These are phyloP conservation scores for Aspergillus proliferans DNA, from an alignment of 2,329 filamentous ascomycete species.

Conservation along the genomic window DNA sequence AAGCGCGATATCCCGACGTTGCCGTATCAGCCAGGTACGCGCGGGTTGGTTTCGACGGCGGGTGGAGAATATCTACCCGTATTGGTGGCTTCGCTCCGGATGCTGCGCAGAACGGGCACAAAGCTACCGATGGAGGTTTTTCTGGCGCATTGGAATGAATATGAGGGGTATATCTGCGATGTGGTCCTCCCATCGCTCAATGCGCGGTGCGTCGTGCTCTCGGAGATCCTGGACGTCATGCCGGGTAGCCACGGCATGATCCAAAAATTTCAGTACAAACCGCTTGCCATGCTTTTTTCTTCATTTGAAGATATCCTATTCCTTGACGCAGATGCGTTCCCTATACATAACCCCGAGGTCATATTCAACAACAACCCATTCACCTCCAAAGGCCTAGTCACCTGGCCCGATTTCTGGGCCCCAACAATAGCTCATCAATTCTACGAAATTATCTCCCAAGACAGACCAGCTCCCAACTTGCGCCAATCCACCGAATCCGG, in stretches of 20 bases:
- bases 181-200: slow-evolving; percentile 36
- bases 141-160: slow-evolving; percentile 34
- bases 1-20: slow-evolving; percentile 21
- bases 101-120: slow-evolving; percentile 41
- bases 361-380: slow-evolving; percentile 42
- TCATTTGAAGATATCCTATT: slow-evolving; percentile 46
- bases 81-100: slow-evolving; percentile 39
- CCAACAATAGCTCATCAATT: slow-evolving; percentile 34
- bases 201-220: slow-evolving; percentile 40
- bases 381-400: slow-evolving; percentile 34
- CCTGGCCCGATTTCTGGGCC: slow-evolving; percentile 46
- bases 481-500: slow-evolving; percentile 39
- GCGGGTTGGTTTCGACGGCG: slow-evolving; percentile 44
- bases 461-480: slow-evolving; percentile 15
- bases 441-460: slow-evolving; percentile 30
- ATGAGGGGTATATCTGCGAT: slow-evolving; percentile 39
- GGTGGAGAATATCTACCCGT: slow-evolving; percentile 39
- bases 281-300: slow-evolving; percentile 45
- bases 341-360: slow-evolving; percentile 35
- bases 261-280: slow-evolving; percentile 44
- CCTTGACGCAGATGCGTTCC: slow-evolving; percentile 45
- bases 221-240: slow-evolving; percentile 33
- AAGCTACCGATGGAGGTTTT: slow-evolving; percentile 43
- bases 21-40: slow-evolving; percentile 27
- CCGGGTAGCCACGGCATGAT: slow-evolving; percentile 24